phyloP scores from a whole-genome alignment of 2,329 filamentous ascomycete species.

The Pyricularia sp. region DNA sequence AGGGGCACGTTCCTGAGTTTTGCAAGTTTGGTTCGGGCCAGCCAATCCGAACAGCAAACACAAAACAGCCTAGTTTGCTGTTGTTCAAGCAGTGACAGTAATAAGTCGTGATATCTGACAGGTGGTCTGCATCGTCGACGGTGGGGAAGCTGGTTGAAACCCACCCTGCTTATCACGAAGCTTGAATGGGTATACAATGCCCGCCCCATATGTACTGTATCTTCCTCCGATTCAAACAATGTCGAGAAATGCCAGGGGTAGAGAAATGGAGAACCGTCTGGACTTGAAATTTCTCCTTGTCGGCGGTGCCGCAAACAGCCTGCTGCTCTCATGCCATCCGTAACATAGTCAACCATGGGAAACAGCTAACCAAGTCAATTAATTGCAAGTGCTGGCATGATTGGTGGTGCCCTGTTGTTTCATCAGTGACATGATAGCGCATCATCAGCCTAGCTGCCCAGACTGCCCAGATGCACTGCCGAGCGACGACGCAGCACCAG shows the following conservation, averaged over 20 bases:
- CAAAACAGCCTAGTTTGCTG: not conserved
- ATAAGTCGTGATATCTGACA: not conserved
- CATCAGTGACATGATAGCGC: not conserved
- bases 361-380: not conserved
- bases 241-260: not conserved
- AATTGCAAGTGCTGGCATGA: not conserved
- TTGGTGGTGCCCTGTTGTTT: not conserved
- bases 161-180: not conserved
- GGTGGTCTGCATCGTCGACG: not conserved
- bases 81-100: not conserved
- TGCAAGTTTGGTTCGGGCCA: not conserved
- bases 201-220: not conserved
- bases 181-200: not conserved
- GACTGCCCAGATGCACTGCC: not conserved
- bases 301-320: not conserved
- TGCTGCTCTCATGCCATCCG: not conserved
- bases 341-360: not conserved
- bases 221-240: not conserved
- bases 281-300: not conserved
- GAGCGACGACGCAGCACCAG: not conserved
- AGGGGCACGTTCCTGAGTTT: not conserved
- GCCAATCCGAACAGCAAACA: not conserved
- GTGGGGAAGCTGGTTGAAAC: not conserved
- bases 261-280: not conserved
- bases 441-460: not conserved